Evolutionary conservation across 2,329 filamentous ascomycete genomes (phyloP).

Genomic region (Cercospora zeae-maydis): DNA sequence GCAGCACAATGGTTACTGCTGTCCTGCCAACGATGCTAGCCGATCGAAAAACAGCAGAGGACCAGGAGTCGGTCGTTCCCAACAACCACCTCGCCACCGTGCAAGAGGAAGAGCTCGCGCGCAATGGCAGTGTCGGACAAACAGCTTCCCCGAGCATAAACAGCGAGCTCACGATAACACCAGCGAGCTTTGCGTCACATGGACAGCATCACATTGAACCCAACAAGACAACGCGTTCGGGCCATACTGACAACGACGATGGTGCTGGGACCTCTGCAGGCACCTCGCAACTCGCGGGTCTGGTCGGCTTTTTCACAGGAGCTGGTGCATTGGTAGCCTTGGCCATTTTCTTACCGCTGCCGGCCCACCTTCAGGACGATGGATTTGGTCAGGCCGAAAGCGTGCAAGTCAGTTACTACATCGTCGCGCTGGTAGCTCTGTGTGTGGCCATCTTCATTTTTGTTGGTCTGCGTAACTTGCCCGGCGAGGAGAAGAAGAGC

Average conservation of each 20-base stretch:
- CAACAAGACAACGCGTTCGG: neutral
- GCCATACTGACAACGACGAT: constrained; percentile 7
- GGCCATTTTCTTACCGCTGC: constrained; percentile 77
- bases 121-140: constrained; percentile 45
- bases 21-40: constrained; percentile 71
- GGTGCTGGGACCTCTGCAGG: constrained; percentile 7
- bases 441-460: constrained; percentile 71
- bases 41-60: constrained; percentile 19
- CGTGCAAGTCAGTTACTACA: constrained; percentile 80
- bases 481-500: constrained; percentile 74
- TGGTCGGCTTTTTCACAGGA: constrained; percentile 89
- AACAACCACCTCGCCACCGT: constrained; percentile 24
- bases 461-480: constrained; percentile 65
- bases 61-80: constrained; percentile 20
- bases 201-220: constrained; percentile 20
- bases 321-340: constrained; percentile 86
- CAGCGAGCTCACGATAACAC: constrained; percentile 73
- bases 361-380: constrained; percentile 69
- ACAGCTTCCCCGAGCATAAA: constrained; percentile 65
- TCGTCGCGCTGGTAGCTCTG: constrained; percentile 71
- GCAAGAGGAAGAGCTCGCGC: constrained; percentile 29
- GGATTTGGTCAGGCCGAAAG: constrained; percentile 71
- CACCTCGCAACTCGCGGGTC: constrained; percentile 65
- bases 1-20: constrained; percentile 91
- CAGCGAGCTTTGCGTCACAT: constrained; percentile 47